Percentiles rank a stretch among this genome's conserved stretches.
These are phyloP conservation scores for Aaosphaeria arxii DNA, from an alignment of 2,329 filamentous ascomycete species.

Conservation along the genomic window DNA sequence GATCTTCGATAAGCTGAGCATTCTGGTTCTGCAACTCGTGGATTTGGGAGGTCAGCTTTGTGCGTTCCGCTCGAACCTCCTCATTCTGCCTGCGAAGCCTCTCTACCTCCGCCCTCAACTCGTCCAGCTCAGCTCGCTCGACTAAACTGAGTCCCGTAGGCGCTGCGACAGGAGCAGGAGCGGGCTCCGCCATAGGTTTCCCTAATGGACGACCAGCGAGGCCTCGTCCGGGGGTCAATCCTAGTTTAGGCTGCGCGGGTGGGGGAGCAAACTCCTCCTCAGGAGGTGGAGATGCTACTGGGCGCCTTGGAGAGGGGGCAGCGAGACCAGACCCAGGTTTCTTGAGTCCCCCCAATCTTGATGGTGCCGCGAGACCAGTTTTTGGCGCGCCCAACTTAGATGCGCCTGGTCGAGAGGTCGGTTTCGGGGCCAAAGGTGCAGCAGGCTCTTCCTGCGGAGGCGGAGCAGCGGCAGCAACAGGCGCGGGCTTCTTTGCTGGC, in stretches of 20 bases:
- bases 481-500: conserved; percentile 51
- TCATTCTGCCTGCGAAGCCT: conserved; percentile 71
- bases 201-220: conserved; percentile 82
- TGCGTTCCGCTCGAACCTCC: conserved; percentile 77
- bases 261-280: conserved; percentile 44
- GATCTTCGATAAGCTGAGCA: conserved; percentile 92
- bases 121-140: conserved; percentile 91
- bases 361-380: conserved; percentile 34
- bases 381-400: conserved; percentile 42
- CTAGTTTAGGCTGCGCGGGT: conserved; percentile 56
- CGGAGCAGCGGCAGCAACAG: conserved; percentile 37
- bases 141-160: conserved; percentile 67
- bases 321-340: conserved; percentile 40
- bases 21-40: conserved; percentile 97
- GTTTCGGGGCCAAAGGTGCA: conserved; percentile 57
- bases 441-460: conserved; percentile 45
- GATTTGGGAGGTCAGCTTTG: conserved; percentile 79
- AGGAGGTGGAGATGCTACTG: conserved; percentile 49
- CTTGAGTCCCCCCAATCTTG: conserved; percentile 40
- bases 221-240: conserved; percentile 65
- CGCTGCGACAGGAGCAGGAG: conserved; percentile 43
- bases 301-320: conserved; percentile 34
- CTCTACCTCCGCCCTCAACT: conserved; percentile 81
- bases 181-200: conserved; percentile 74
- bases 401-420: conserved; percentile 51